Percentiles rank a stretch among this genome's conserved stretches.
Evolutionary conservation across 306 rosid species (phyloP).

Genomic region (Cicer bijugum): DNA sequence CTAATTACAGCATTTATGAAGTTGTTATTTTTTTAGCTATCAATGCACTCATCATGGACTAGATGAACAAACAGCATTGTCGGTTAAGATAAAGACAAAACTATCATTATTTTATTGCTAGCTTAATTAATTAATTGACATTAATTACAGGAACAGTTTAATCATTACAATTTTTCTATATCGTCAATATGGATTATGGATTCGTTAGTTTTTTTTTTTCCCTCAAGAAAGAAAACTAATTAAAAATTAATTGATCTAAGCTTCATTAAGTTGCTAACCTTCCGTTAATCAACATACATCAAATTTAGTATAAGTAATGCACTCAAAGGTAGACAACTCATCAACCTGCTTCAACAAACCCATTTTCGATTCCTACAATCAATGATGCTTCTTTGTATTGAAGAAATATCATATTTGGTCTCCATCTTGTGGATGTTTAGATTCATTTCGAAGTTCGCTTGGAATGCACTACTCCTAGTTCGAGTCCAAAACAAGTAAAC

Average conservation of each 20-base stretch:
- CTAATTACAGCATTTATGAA: no score
- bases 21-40: no score
- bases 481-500: constrained; percentile 81
- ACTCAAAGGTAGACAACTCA: constrained; percentile 37
- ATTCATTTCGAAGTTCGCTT: constrained; percentile 58
- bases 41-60: constrained; percentile 31
- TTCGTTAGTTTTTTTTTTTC: constrained; percentile 14
- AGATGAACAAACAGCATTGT: background rate
- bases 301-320: constrained; percentile 35
- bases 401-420: constrained; percentile 60
- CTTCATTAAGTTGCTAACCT: constrained; percentile 33
- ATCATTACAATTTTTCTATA: background rate
- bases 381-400: constrained; percentile 66
- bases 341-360: constrained; percentile 51
- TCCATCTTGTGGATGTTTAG: constrained; percentile 46
- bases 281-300: constrained; percentile 45
- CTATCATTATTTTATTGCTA: background rate
- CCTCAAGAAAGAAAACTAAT: background rate
- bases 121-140: background rate
- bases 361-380: constrained; percentile 50
- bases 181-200: background rate
- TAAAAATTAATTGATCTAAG: background rate
- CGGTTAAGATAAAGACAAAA: constrained; percentile 41
- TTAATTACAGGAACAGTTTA: constrained; percentile 1
- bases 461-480: constrained; percentile 56